These are phyloP conservation scores for Leccinum subtestaceum DNA, from an alignment of 768 basidiomycete species.

Conservation along the genomic window DNA sequence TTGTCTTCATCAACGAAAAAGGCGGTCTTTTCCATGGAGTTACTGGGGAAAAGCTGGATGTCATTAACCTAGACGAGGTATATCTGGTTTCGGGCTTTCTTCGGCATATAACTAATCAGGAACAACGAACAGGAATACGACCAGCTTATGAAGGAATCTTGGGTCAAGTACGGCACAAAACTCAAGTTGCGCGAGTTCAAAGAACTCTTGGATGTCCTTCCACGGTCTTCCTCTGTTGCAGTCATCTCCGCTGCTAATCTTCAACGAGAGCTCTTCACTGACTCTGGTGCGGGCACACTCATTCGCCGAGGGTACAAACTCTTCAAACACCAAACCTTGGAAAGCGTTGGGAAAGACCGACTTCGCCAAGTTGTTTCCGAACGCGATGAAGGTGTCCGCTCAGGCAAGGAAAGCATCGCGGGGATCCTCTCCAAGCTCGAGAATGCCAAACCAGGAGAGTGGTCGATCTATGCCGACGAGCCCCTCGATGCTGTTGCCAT, in stretches of 20 bases:
- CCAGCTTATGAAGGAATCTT: slow-evolving; percentile 92
- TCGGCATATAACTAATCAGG: not conserved
- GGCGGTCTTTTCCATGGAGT: slow-evolving; percentile 98
- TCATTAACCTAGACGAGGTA: slow-evolving; percentile 97
- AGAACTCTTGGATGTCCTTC: slow-evolving; percentile 95
- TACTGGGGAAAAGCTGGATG: slow-evolving; percentile 91
- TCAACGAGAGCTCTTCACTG: slow-evolving; percentile 98
- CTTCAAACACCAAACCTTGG: slow-evolving; percentile 81
- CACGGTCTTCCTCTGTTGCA: slow-evolving; percentile 96
- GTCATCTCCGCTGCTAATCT: slow-evolving; percentile 91
- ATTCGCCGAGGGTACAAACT: slow-evolving; percentile 98
- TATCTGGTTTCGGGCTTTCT: not conserved
- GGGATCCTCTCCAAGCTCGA: slow-evolving; percentile 63
- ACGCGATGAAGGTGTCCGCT: slow-evolving; percentile 87
- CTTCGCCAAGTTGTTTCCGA: slow-evolving; percentile 94
- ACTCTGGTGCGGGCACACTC: slow-evolving; percentile 95
- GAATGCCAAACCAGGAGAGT: slow-evolving; percentile 76
- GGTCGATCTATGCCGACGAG: slow-evolving; percentile 98
- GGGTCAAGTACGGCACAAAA: slow-evolving; percentile 99
- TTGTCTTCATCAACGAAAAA: slow-evolving; percentile 97
- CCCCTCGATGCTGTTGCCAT: slow-evolving; percentile 94
- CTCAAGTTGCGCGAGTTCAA: slow-evolving; percentile 99
- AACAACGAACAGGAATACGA: slow-evolving; percentile 77
- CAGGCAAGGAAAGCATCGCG: slow-evolving; percentile 81
- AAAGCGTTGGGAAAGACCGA: slow-evolving; percentile 86